Base-by-base conservation (phyloP, 2,329 filamentous ascomycete species). In the Diplodia seriata region DNA sequence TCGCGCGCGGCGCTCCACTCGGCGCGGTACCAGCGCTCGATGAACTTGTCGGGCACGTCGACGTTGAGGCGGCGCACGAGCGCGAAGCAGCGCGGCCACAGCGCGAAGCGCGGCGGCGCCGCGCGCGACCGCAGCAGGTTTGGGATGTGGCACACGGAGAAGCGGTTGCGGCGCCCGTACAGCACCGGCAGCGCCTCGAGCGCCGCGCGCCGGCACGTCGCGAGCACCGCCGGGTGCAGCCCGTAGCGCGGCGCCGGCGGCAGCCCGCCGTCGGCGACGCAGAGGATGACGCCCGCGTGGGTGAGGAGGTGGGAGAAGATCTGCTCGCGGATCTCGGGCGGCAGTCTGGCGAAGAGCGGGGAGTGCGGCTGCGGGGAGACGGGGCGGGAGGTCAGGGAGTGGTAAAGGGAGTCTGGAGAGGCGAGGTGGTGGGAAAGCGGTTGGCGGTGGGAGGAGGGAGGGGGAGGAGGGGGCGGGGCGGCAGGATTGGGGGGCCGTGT, bases 11-110 rank as follows among this genome's bases (percentile, higher is more conserved):
- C 43, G 33, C 66, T 57, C 66, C 66, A 68, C 33, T 18, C 31
- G n/a, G 66, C 62, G 20, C 12, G 12, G 38, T 61, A 68, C 15
- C 47, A 59, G 33, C 56, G 47, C 7, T 53, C 43, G 49, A 68
- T 68, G 55, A 53, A 68, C 56, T 68, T 68, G 49, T 68, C 66
- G 31, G 66, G 66, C 12, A 68, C 20, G 66, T 68, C 66, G 55
- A 68, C 31, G 49, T 68, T 68, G 20, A 68, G 56, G 56, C 43
- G 50, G 33, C 56, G 55, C 4, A 68, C 14, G 20, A 68, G 47
- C 43, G 66, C 33, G 38, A 68, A 68, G 66, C 47, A 55, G 49
- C 66, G 66, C 36, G 66, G 66, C 7, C 47, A 62, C 4, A 68
- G 55, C 23, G 56, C 66, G 66, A 68, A 68, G 47, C 47, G 23